Conservation (phyloP, 495 filamentous ascomycete species). For the Venustampulla echinocandica region DNA sequence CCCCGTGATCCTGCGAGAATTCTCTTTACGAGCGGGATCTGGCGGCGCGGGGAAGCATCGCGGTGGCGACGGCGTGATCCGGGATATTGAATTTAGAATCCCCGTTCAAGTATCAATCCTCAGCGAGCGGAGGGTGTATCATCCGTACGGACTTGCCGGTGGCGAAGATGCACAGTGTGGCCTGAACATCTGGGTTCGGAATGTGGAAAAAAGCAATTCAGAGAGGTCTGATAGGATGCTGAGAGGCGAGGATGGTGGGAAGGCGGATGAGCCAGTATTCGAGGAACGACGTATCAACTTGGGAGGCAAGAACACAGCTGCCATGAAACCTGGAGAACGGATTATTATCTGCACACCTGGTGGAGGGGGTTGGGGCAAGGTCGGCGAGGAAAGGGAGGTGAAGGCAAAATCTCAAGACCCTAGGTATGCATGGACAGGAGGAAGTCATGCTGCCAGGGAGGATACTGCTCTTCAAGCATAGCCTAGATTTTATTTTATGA, state of each 20-base stretch:
- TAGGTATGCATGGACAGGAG: conserved; percentile 50
- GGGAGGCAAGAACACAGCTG: conserved; percentile 88
- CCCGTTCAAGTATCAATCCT: conserved; percentile 84
- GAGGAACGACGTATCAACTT: conserved; percentile 71
- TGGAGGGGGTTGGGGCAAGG: conserved; percentile 63
- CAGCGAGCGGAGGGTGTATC: conserved; percentile 76
- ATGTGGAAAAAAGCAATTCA: conserved; percentile 42
- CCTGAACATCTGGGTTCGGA: conserved; percentile 78
- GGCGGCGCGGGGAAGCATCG: conserved; percentile 67
- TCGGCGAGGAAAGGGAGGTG: conserved; percentile 42
- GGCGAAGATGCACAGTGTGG: conserved; percentile 74
- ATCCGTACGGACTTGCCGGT: conserved; percentile 84
- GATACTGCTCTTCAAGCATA: conserved; percentile 42
- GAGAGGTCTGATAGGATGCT: conserved; percentile 32
- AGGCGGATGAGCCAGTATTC: conserved; percentile 32
- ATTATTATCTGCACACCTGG: conserved; percentile 70
- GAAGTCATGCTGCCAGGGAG: conserved; percentile 48
- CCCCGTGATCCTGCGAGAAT: conserved; percentile 77
- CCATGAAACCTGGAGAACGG: conserved; percentile 76
- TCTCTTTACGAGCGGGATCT: conserved; percentile 60
- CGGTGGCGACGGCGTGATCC: conserved; percentile 83
- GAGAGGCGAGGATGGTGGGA: conserved; percentile 21
- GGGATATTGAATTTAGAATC: conserved; percentile 91
- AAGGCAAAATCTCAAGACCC: conserved; percentile 38
- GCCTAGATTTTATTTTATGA: neutral